Evolutionary conservation across 768 basidiomycete species (phyloP).

Genomic region (Boletales sp.): DNA sequence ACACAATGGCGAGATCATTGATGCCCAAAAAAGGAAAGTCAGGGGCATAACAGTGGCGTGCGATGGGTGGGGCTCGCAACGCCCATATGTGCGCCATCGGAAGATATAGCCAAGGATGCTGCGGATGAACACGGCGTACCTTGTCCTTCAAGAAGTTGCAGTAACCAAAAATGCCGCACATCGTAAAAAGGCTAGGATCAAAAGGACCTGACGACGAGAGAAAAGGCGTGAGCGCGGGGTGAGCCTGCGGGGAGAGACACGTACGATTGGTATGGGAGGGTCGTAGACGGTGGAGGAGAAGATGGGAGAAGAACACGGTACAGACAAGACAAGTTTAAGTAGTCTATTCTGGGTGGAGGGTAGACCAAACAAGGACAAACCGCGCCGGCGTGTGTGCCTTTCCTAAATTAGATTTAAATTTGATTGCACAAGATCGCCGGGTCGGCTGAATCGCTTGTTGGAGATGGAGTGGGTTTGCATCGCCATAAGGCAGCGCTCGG

Average conservation of each 20-base stretch:
- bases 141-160: constrained; percentile 95
- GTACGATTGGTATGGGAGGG: constrained; percentile 7
- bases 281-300: constrained; percentile 15
- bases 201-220: constrained; percentile 1
- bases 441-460: constrained; percentile 8
- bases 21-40: constrained; percentile 23
- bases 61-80: neutral
- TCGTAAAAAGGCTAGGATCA: constrained; percentile 28
- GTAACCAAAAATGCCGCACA: constrained; percentile 98
- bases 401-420: constrained; percentile 7
- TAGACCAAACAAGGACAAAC: constrained; percentile 30
- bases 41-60: neutral
- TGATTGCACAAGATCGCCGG: constrained; percentile 13
- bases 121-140: constrained; percentile 42
- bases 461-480: constrained; percentile 8
- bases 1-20: constrained; percentile 2
- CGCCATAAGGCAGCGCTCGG: constrained; percentile 5
- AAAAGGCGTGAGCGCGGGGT: neutral
- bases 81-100: constrained; percentile 7
- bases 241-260: neutral
- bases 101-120: neutral
- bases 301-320: constrained; percentile 19
- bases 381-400: constrained; percentile 2
- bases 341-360: constrained; percentile 29
- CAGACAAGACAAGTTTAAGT: constrained; percentile 25